A percentile compares a stretch with the other conserved stretches of the same genome.
Evolutionary conservation across 257 asterid species (phyloP).

Genomic region (Capsicum rhomboideum): DNA sequence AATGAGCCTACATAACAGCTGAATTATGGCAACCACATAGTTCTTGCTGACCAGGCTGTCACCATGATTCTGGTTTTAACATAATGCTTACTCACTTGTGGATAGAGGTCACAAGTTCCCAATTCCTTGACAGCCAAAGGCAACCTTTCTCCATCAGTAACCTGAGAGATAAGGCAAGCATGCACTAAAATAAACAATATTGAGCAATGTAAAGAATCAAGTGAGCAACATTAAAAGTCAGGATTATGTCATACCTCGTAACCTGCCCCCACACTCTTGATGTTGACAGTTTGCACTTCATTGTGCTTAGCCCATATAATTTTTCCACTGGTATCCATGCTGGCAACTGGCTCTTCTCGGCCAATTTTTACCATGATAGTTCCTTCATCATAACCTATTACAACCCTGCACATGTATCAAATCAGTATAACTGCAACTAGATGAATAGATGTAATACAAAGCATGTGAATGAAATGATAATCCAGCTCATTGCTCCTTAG

Average conservation of each 20-base stretch:
- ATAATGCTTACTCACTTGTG: conserved; percentile 57
- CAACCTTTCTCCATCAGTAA: conserved; percentile 92
- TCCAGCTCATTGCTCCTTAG: background rate
- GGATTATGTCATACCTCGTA: conserved; percentile 48
- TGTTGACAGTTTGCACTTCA: conserved; percentile 96
- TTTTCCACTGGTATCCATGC: conserved; percentile 96
- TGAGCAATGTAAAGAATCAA: background rate
- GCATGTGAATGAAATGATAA: background rate
- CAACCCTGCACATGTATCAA: conserved; percentile 52
- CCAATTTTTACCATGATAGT: conserved; percentile 97
- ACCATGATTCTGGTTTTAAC: background rate
- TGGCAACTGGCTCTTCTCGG: conserved; percentile 92
- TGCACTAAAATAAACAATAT: background rate
- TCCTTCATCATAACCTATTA: conserved; percentile 96
- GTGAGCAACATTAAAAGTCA: background rate
- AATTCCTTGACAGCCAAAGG: conserved; percentile 91
- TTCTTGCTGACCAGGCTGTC: background rate
- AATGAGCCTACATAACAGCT: background rate
- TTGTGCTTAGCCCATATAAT: conserved; percentile 97
- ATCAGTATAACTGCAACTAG: conserved; percentile 7
- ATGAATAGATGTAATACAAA: background rate
- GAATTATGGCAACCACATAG: background rate
- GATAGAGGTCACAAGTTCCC: conserved; percentile 98
- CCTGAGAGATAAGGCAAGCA: conserved; percentile 34
- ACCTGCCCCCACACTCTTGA: conserved; percentile 86